These are phyloP conservation scores for Diaporthe longicolla DNA, from an alignment of 2,329 filamentous ascomycete genomes.

Conservation along the genomic window DNA sequence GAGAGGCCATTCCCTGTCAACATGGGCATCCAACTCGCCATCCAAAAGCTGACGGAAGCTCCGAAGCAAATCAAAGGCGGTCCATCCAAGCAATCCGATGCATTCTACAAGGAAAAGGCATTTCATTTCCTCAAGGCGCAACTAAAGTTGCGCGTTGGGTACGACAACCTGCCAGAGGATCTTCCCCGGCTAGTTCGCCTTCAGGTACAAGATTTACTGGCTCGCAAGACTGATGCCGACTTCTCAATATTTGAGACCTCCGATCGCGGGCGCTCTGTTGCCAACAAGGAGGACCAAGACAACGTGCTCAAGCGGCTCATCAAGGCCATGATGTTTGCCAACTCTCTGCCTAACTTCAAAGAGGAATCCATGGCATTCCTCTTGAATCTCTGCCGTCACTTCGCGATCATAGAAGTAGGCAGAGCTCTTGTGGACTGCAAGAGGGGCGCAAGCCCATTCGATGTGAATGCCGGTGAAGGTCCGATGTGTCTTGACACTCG, in stretches of 20 bases:
- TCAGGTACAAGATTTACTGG: slow-evolving; percentile 87
- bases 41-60: slow-evolving; percentile 87
- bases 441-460: slow-evolving; percentile 82
- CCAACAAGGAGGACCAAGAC: slow-evolving; percentile 90
- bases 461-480: slow-evolving; percentile 88
- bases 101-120: slow-evolving; percentile 93
- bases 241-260: slow-evolving; percentile 80
- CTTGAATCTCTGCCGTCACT: slow-evolving; percentile 87
- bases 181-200: slow-evolving; percentile 86
- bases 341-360: slow-evolving; percentile 85
- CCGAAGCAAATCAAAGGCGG: slow-evolving; percentile 72
- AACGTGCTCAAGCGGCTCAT: slow-evolving; percentile 85
- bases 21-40: slow-evolving; percentile 89
- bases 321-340: slow-evolving; percentile 89
- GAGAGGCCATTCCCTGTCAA: slow-evolving; percentile 90
- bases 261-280: slow-evolving; percentile 84
- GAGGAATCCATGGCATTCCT: slow-evolving; percentile 82
- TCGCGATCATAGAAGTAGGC: slow-evolving; percentile 90
- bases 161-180: slow-evolving; percentile 90
- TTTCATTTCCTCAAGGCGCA: slow-evolving; percentile 90
- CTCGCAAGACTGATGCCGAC: slow-evolving; percentile 79
- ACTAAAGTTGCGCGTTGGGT: slow-evolving; percentile 90
- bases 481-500: slow-evolving; percentile 89
- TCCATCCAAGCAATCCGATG: slow-evolving; percentile 74
- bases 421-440: slow-evolving; percentile 86